Evolutionary conservation across 192 early-diverging fungal species (phyloP).

Genomic region (Linnemannia schmuckeri): DNA sequence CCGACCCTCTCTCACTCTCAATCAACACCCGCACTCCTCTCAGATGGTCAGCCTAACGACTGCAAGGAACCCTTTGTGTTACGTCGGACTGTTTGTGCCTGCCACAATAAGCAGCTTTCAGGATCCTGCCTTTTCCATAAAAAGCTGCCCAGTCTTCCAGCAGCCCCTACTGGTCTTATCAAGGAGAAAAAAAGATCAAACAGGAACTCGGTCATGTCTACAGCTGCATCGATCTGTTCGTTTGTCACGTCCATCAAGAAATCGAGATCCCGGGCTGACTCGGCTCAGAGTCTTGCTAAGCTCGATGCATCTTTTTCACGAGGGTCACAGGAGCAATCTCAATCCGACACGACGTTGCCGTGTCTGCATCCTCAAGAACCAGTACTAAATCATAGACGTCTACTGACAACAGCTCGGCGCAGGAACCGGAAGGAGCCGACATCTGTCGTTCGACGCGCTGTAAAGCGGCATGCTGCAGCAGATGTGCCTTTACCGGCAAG

Average conservation of each 20-base stretch:
- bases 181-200: neutral
- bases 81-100: neutral
- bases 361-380: neutral
- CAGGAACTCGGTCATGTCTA: neutral
- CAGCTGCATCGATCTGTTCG: neutral
- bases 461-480: neutral
- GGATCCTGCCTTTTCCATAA: slow-evolving; percentile 10
- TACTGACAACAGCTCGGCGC: neutral
- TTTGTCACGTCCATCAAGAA: neutral
- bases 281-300: neutral
- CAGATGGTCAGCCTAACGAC: neutral
- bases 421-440: neutral
- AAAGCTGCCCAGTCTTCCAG: neutral
- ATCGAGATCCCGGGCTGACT: neutral
- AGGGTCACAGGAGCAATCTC: neutral
- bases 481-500: neutral
- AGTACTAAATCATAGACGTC: neutral
- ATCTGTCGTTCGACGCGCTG: neutral
- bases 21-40: neutral
- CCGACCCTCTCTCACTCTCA: neutral
- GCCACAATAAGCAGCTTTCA: neutral
- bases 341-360: neutral
- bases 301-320: neutral
- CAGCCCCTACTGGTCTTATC: neutral
- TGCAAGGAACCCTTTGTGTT: neutral